A percentile compares a stretch with the other conserved stretches of the same genome.
phyloP scores from a whole-genome alignment of 164 flowering plant genomes.

The Brasenia schreberi region DNA sequence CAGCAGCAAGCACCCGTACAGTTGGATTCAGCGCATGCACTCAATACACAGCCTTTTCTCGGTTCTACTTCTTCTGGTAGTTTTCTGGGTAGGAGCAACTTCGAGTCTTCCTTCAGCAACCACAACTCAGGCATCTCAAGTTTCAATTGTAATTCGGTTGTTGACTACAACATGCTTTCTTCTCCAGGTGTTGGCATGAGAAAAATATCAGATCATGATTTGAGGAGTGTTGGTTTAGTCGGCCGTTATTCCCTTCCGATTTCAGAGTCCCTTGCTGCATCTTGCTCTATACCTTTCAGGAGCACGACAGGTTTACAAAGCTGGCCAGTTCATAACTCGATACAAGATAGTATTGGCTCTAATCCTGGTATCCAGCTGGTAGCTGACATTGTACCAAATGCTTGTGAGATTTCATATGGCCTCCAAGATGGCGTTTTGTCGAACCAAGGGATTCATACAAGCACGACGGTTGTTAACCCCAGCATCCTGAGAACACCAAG shows the following conservation, averaged over 20 bases:
- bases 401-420: slow-evolving; percentile 18
- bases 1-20: slow-evolving; percentile 22
- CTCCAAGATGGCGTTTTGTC: slow-evolving; percentile 13
- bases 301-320: slow-evolving; percentile 7
- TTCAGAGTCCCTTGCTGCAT: slow-evolving; percentile 24
- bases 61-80: slow-evolving; percentile 38
- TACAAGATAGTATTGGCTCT: slow-evolving; percentile 8
- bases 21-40: slow-evolving; percentile 34
- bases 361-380: slow-evolving; percentile 17
- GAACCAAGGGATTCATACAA: slow-evolving; percentile 30
- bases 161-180: slow-evolving; percentile 29
- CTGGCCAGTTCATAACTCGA: slow-evolving; percentile 27
- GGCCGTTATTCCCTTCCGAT: slow-evolving; percentile 25
- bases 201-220: too few relatives aligned
- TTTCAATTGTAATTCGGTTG: slow-evolving; percentile 19
- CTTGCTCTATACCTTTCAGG: slow-evolving; percentile 25
- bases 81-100: slow-evolving; percentile 31
- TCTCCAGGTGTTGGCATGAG: slow-evolving; percentile 31
- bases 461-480: slow-evolving; percentile 41
- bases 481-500: slow-evolving; percentile 27
- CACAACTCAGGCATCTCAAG: slow-evolving; percentile 16
- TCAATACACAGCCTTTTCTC: slow-evolving; percentile 61
- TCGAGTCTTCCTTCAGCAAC: slow-evolving; percentile 14
- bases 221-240: slow-evolving; percentile 17
- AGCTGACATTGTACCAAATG: slow-evolving; percentile 20